Percentiles rank a stretch among this genome's conserved stretches.
phyloP scores from a whole-genome alignment of 139 green algal genomes.

The Coelastrella sp. region DNA sequence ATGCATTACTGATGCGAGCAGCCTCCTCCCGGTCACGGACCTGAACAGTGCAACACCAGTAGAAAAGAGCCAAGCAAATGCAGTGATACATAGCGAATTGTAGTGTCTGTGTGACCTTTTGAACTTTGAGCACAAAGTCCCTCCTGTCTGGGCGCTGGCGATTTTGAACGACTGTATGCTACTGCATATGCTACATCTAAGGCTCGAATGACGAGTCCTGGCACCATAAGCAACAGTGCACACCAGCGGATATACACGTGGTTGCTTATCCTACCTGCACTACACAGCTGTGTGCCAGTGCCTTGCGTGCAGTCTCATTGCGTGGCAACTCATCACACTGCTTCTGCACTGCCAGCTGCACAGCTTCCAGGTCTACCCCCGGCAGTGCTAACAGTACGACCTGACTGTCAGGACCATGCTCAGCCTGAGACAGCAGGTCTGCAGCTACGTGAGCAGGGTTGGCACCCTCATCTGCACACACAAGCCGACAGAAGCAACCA shows the following conservation, averaged over 20 bases:
- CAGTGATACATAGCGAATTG: no score
- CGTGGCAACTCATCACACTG: conserved; percentile 92
- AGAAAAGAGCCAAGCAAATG: no score
- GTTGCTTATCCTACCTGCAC: conserved; percentile 68
- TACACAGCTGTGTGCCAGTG: conserved; percentile 90
- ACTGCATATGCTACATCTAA: no score
- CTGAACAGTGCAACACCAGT: conserved; percentile 54
- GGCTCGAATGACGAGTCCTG: no score
- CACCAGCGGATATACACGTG: no score
- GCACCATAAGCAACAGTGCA: no score
- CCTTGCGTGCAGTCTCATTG: conserved; percentile 85
- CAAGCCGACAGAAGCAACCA: no score
- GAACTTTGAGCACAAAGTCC: no score
- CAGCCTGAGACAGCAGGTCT: conserved; percentile 97
- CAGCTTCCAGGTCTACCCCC: conserved; percentile 84
- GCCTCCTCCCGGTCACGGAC: conserved; percentile 79
- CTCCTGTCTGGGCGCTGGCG: no score
- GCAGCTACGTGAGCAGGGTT: conserved; percentile 86
- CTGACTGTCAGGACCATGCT: conserved; percentile 95
- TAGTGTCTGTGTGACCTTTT: no score
- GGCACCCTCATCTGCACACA: conserved; percentile 82
- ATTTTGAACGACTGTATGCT: no score
- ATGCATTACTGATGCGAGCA: conserved; percentile 90
- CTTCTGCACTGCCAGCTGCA: conserved; percentile 83
- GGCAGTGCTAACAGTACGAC: conserved; percentile 95